A percentile compares a stretch with the other conserved stretches of the same genome.
Conservation (phyloP, 1,139 yeast genomes). For the Saccharomyces hybrid region DNA sequence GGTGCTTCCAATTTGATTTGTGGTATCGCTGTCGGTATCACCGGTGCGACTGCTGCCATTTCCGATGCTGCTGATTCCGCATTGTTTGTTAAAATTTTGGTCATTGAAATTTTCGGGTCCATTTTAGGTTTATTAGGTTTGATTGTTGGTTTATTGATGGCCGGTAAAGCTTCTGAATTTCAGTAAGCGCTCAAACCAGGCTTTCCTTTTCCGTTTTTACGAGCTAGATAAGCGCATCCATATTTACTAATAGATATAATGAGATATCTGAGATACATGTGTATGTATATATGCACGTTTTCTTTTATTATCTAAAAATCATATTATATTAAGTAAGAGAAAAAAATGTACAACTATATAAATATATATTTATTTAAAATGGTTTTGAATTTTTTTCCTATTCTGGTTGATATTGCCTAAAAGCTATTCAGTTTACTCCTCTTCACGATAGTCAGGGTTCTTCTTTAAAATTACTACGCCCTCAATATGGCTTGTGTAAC, state of each 20-base stretch:
- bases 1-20: conserved; percentile 90
- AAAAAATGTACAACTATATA: not conserved
- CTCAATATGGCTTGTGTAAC: conserved; percentile 76
- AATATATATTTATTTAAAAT: not conserved
- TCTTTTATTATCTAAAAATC: not conserved
- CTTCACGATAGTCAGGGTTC: conserved; percentile 81
- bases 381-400: not conserved
- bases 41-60: conserved; percentile 97
- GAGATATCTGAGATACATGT: not conserved
- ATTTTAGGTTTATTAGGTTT: conserved; percentile 90
- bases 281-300: not conserved
- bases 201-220: not conserved
- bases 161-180: conserved; percentile 88
- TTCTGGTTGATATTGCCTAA: not conserved
- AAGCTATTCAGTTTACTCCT: conserved; percentile 39
- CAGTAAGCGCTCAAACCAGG: conserved; percentile 18
- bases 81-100: conserved; percentile 89
- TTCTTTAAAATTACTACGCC: conserved; percentile 90
- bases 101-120: conserved; percentile 94
- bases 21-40: conserved; percentile 95
- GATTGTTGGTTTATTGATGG: conserved; percentile 95
- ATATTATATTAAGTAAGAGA: not conserved
- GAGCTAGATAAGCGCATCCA: not conserved
- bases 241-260: not conserved
- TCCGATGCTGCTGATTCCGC: conserved; percentile 97